These are phyloP conservation scores for Yamadazyma nakazawae DNA, from an alignment of 805 yeast species.

Conservation along the genomic window DNA sequence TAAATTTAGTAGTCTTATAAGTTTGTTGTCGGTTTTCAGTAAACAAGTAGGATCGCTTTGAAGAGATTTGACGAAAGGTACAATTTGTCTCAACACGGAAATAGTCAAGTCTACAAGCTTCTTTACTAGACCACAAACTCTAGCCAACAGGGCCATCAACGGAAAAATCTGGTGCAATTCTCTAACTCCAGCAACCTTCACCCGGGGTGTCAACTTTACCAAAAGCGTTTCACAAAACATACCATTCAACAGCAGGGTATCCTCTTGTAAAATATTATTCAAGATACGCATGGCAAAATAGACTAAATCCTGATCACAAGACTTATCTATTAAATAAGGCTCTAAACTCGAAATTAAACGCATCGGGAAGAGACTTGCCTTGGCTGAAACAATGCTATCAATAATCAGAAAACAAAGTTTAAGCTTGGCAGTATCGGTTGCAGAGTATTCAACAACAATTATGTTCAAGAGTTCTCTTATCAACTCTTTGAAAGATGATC, in stretches of 20 bases:
- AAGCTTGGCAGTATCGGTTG: not conserved
- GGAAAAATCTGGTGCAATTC: conserved; percentile 78
- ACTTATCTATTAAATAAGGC: not conserved
- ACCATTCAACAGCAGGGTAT: not conserved
- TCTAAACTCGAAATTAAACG: not conserved
- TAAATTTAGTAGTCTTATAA: conserved; percentile 56
- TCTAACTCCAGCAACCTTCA: conserved; percentile 56
- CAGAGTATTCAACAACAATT: not conserved
- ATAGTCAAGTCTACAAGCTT: conserved; percentile 52
- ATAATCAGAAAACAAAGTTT: not conserved
- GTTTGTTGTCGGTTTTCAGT: conserved; percentile 38
- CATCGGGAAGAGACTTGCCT: not conserved
- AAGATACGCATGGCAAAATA: not conserved
- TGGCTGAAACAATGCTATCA: not conserved
- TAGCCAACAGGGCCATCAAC: conserved; percentile 56
- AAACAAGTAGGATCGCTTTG: conserved; percentile 7
- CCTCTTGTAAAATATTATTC: not conserved
- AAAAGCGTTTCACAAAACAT: not conserved
- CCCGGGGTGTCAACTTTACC: conserved; percentile 17
- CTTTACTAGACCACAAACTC: conserved; percentile 40
- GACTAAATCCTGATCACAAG: not conserved
- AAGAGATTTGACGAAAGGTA: conserved; percentile 40
- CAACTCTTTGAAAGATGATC: not conserved
- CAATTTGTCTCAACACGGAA: conserved; percentile 52
- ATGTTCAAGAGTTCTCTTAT: not conserved